phyloP scores from a whole-genome alignment of 257 asterid genomes.

The Forsythia viridissima region DNA sequence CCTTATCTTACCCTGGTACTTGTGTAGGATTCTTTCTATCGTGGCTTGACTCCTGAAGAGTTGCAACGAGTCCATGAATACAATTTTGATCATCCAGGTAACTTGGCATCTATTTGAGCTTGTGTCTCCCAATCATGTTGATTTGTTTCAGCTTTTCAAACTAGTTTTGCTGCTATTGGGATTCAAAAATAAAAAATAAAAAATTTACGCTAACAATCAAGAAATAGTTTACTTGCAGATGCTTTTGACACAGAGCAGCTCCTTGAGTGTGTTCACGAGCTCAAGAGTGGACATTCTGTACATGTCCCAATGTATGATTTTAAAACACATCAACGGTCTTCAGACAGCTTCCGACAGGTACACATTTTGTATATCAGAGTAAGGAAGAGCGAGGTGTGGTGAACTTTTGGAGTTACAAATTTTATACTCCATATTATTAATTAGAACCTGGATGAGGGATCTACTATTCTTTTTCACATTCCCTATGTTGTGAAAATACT shows the following conservation, averaged over 20 bases:
- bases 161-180: conserved; percentile 12
- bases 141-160: conserved; percentile 11
- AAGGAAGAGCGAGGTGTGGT: not conserved
- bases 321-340: conserved; percentile 85
- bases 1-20: conserved; percentile 13
- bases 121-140: not conserved
- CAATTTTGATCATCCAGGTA: conserved; percentile 99
- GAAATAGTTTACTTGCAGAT: conserved; percentile 48
- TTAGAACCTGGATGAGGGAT: conserved; percentile 10
- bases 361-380: conserved; percentile 7
- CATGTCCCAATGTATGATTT: conserved; percentile 95
- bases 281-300: conserved; percentile 71
- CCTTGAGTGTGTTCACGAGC: conserved; percentile 77
- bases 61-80: conserved; percentile 74
- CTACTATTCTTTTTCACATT: not conserved
- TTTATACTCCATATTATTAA: conserved; percentile 7
- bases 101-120: conserved; percentile 5
- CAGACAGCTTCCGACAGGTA: conserved; percentile 93
- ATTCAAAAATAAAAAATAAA: no score
- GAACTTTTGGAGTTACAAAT: not conserved
- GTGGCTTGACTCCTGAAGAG: conserved; percentile 90
- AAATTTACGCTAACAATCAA: conserved; percentile 6
- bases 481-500: not conserved
- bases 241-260: conserved; percentile 99
- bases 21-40: conserved; percentile 90